Evolutionary conservation across 139 green algal species (phyloP), one percentile per base, ranked within the genome.

Genomic region (Klebsormidium nitens): DNA sequence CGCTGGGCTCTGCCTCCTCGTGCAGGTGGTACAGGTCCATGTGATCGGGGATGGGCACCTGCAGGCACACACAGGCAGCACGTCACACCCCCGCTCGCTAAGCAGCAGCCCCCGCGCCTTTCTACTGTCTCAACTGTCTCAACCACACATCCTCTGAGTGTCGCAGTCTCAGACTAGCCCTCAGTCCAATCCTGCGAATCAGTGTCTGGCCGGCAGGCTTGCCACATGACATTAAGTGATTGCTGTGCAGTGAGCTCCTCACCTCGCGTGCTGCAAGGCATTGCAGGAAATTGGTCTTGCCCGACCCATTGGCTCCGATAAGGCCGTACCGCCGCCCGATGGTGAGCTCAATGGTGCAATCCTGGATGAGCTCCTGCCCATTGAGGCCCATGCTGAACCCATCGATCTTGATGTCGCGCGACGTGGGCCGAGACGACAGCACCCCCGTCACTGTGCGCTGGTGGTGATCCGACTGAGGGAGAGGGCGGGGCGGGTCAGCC

Each of bases 1-100:
- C 89, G 48, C 63, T 83, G 46, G 88, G 88, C 5, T 79, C 77
- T 11, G 89, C 89, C 80, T 97, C 92, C 8, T 86, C 66, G 59
- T 92, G 82, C 47, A 97, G 77, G 74, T 94, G 84, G 83, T 93
- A 96, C 35, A 95, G 85, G 68, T 97, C 90, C 14, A 97, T 92
- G 82, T 97, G 93, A 2, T 88, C 76, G 1, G 93, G 92, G 62
- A 97, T 95, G 31, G 86, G 82, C 11, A 97, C 71, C n/a, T n/a
- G n/a, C n/a, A n/a, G n/a, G n/a, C n/a, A n/a, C n/a, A n/a, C n/a
- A n/a, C n/a, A n/a, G n/a, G n/a, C n/a, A n/a, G n/a, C n/a, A n/a
- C n/a, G n/a, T n/a, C n/a, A n/a, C n/a, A n/a, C n/a, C n/a, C n/a
- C n/a, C n/a, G n/a, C n/a, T n/a, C n/a, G n/a, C n/a, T n/a, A n/a